Evolutionary conservation across 176 grass and related monocot species (phyloP).

Genomic region (Carex parvula): DNA sequence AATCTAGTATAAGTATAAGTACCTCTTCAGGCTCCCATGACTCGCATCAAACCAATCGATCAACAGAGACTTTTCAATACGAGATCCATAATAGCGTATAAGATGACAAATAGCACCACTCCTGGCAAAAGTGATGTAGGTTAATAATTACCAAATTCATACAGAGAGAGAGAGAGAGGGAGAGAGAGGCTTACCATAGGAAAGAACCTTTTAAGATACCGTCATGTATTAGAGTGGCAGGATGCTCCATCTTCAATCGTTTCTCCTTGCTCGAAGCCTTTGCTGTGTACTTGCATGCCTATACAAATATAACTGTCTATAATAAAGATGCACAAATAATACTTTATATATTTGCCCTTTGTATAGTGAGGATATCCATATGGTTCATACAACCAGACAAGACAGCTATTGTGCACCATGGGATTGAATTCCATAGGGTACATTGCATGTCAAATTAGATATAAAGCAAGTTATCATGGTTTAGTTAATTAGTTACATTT

Average conservation of each 20-base stretch:
- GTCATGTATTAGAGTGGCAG: conserved; percentile 44
- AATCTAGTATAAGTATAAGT: conserved; percentile 36
- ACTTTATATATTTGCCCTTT: background rate
- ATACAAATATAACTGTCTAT: conserved; percentile 29
- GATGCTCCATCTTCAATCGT: conserved; percentile 60
- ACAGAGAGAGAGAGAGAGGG: background rate
- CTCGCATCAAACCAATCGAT: conserved; percentile 62
- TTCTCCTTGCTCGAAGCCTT: conserved; percentile 49
- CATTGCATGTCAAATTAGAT: background rate
- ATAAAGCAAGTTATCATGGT: conserved; percentile 4
- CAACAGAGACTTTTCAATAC: conserved; percentile 59
- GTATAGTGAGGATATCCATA: background rate
- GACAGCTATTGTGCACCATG: background rate
- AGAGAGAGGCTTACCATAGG: conserved; percentile 48
- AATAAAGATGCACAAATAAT: background rate
- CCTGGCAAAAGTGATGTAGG: conserved; percentile 37
- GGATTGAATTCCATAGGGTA: background rate
- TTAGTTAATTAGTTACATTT: background rate
- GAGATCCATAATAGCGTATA: conserved; percentile 65
- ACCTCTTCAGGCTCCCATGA: conserved; percentile 71
- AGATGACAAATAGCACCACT: conserved; percentile 56
- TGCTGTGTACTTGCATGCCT: conserved; percentile 53
- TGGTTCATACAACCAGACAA: background rate
- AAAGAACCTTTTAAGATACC: conserved; percentile 67
- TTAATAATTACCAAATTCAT: background rate